These are phyloP conservation scores for Ogataea glucozyma DNA, from an alignment of 805 yeast species.

Conservation along the genomic window DNA sequence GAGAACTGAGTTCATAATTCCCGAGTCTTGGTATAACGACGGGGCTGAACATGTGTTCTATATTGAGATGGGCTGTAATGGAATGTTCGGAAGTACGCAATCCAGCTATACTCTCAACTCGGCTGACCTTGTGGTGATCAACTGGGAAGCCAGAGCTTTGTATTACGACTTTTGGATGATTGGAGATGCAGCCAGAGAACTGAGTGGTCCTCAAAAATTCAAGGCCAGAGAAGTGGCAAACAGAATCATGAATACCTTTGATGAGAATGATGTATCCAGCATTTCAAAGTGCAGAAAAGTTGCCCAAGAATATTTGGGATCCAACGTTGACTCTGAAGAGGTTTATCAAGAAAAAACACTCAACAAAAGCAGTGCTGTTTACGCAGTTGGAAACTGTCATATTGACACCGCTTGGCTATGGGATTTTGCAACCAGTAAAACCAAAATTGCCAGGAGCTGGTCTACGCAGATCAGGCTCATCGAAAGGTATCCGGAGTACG, in stretches of 20 bases:
- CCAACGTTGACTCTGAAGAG: constrained; percentile 57
- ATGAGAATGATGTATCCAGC: constrained; percentile 60
- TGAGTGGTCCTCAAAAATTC: constrained; percentile 80
- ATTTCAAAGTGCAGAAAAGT: constrained; percentile 64
- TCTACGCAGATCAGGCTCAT: constrained; percentile 84
- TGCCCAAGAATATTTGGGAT: constrained; percentile 66
- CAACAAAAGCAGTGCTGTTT: constrained; percentile 55
- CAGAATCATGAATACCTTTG: constrained; percentile 80
- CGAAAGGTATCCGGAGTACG: constrained; percentile 88
- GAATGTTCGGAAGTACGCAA: constrained; percentile 76
- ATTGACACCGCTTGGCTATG: constrained; percentile 98
- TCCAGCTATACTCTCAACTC: constrained; percentile 62
- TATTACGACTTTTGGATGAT: constrained; percentile 83
- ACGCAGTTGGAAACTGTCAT: constrained; percentile 92
- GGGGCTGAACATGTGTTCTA: constrained; percentile 65
- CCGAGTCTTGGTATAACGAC: constrained; percentile 48
- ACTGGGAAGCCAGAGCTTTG: constrained; percentile 75
- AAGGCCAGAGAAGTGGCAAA: constrained; percentile 80
- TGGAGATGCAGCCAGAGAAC: constrained; percentile 88
- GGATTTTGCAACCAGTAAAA: constrained; percentile 97
- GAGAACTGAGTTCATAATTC: constrained; percentile 71
- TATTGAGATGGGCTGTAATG: constrained; percentile 89
- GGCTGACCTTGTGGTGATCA: constrained; percentile 83
- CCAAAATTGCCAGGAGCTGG: constrained; percentile 95
- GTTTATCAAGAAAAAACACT: constrained; percentile 54